A percentile compares a stretch with the other conserved stretches of the same genome.
phyloP scores from a whole-genome alignment of 192 early-diverging fungal genomes.

The Entomortierella lignicola region DNA sequence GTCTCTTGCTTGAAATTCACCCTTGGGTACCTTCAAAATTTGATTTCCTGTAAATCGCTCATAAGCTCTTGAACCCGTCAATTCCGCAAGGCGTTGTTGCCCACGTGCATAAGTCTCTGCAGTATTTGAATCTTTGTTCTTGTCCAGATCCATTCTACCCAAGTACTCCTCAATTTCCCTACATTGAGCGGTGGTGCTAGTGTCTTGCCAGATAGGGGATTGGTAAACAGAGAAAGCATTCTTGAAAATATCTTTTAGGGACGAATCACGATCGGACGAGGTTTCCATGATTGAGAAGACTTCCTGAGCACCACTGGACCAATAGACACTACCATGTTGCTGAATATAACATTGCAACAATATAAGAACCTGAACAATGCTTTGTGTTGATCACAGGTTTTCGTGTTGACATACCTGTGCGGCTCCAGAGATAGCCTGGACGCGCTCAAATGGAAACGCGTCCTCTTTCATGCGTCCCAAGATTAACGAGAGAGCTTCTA shows the following conservation, averaged over 20 bases:
- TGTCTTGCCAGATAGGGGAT: conserved; percentile 89
- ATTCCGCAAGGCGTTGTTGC: conserved; percentile 64
- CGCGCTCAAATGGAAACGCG: conserved; percentile 51
- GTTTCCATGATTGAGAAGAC: conserved; percentile 56
- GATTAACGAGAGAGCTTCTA: conserved; percentile 75
- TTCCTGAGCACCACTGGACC: conserved; percentile 62
- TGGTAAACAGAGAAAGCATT: conserved; percentile 64
- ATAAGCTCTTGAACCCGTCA: conserved; percentile 82
- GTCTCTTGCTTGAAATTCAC: neutral
- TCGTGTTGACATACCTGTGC: conserved; percentile 64
- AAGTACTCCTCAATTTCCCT: conserved; percentile 66
- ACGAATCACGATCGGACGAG: neutral
- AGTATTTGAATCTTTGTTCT: neutral
- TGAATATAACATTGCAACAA: conserved; percentile 26
- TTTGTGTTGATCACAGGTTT: neutral
- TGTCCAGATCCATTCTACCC: conserved; percentile 39
- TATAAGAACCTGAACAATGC: neutral
- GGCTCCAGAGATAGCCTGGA: conserved; percentile 72
- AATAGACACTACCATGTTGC: conserved; percentile 92
- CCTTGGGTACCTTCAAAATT: conserved; percentile 67
- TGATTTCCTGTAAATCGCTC: conserved; percentile 87
- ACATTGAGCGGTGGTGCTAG: conserved; percentile 77
- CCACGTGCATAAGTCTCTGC: conserved; percentile 36
- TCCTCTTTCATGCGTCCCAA: conserved; percentile 58
- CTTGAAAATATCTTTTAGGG: conserved; percentile 42